Conservation (phyloP, 2,329 filamentous ascomycete genomes). For the Curvularia lunata region DNA sequence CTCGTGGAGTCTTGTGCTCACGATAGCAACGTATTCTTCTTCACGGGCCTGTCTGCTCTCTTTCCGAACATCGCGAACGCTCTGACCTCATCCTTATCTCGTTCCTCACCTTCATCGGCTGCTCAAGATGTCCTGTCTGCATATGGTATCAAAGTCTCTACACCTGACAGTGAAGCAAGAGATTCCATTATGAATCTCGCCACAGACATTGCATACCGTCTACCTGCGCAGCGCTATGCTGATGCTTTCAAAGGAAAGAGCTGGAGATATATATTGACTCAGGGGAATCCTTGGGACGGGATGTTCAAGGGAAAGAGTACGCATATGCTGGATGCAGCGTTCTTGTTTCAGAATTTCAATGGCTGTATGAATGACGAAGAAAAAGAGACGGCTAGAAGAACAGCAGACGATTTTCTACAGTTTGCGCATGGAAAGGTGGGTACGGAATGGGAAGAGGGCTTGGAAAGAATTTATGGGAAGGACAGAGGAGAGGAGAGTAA, state of each 20-base stretch:
- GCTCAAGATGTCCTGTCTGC: constrained; percentile 37
- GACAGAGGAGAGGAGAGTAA: constrained; percentile 10
- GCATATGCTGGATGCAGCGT: constrained; percentile 39
- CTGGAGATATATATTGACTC: constrained; percentile 32
- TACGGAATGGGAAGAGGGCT: constrained; percentile 7
- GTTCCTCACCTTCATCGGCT: constrained; percentile 22
- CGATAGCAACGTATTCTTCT: constrained; percentile 44
- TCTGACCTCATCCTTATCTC: constrained; percentile 38
- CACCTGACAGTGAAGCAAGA: constrained; percentile 49
- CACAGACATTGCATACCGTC: constrained; percentile 55
- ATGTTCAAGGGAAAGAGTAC: constrained; percentile 27
- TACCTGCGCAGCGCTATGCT: constrained; percentile 50
- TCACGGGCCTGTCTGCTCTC: constrained; percentile 25
- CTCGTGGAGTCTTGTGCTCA: constrained; percentile 55
- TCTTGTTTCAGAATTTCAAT: constrained; percentile 38
- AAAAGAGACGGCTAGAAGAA: constrained; percentile 10
- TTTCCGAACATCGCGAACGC: constrained; percentile 30
- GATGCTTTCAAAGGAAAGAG: constrained; percentile 26
- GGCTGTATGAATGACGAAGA: constrained; percentile 14
- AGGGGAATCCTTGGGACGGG: constrained; percentile 37
- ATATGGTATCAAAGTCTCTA: constrained; percentile 47
- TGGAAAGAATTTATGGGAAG: constrained; percentile 16
- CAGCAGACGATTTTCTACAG: constrained; percentile 28
- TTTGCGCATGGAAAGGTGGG: constrained; percentile 28
- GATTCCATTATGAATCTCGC: constrained; percentile 48